Conservation (phyloP, 768 basidiomycete species). For the Stropharia rugosoannulata region DNA sequence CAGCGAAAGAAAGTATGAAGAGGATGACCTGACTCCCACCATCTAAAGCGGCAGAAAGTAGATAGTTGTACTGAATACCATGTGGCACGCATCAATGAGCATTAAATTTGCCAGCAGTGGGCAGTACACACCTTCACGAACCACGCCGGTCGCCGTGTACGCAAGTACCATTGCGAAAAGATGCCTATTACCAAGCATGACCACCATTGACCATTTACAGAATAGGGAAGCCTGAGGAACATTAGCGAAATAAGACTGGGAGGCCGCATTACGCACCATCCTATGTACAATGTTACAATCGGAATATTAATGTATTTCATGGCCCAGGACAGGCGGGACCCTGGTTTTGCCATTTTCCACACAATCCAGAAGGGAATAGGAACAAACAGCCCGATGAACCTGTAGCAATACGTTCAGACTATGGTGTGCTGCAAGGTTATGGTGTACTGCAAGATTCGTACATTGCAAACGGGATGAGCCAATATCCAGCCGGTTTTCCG, state of each 20-base stretch:
- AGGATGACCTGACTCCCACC: conserved; percentile 65
- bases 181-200: conserved; percentile 54
- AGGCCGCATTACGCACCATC: conserved; percentile 21
- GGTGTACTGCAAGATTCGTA: conserved; percentile 10
- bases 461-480: conserved; percentile 48
- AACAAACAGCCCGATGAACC: conserved; percentile 45
- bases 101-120: neutral
- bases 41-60: conserved; percentile 61
- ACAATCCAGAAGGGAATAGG: conserved; percentile 51
- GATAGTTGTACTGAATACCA: conserved; percentile 49
- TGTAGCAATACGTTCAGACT: neutral
- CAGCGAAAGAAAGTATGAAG: conserved; percentile 60
- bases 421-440: neutral
- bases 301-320: conserved; percentile 47
- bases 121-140: conserved; percentile 41
- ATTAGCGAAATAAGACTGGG: neutral
- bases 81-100: conserved; percentile 25
- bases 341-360: conserved; percentile 34
- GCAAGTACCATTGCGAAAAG: conserved; percentile 57
- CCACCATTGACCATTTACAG: conserved; percentile 56
- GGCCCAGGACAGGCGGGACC: conserved; percentile 27
- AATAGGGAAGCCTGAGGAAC: conserved; percentile 40
- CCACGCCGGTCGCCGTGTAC: conserved; percentile 58
- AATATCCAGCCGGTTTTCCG: conserved; percentile 42
- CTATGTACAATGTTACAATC: conserved; percentile 39